Percentiles rank a stretch among this genome's conserved stretches.
These are phyloP conservation scores for Cytidiella melzeri DNA, from an alignment of 768 basidiomycete species.

Conservation along the genomic window DNA sequence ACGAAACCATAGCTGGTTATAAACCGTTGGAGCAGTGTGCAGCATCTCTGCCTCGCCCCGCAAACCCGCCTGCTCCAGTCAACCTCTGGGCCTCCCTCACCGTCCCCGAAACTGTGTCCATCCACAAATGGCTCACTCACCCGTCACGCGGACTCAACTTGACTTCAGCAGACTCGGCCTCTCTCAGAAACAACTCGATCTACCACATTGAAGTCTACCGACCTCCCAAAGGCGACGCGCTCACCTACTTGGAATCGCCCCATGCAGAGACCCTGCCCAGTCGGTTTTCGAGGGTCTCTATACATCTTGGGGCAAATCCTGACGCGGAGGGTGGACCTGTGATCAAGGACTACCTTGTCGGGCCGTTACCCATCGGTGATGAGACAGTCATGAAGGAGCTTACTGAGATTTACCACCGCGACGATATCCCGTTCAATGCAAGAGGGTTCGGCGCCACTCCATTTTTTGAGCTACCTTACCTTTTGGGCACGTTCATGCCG, in stretches of 20 bases:
- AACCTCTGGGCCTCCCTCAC: slow-evolving; percentile 52
- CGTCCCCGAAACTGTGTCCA: slow-evolving; percentile 34
- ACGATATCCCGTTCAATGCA: slow-evolving; percentile 50
- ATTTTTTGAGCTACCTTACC: slow-evolving; percentile 23
- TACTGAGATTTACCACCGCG: slow-evolving; percentile 46
- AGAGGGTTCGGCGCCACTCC: slow-evolving; percentile 29
- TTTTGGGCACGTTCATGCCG: slow-evolving; percentile 29
- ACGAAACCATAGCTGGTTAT: not conserved
- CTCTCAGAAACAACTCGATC: slow-evolving; percentile 42
- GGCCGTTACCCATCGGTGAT: slow-evolving; percentile 44
- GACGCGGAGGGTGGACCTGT: slow-evolving; percentile 26
- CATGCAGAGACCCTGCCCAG: slow-evolving; percentile 23
- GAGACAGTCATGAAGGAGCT: slow-evolving; percentile 36
- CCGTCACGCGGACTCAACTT: slow-evolving; percentile 42
- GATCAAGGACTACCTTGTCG: slow-evolving; percentile 52
- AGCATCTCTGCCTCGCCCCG: slow-evolving; percentile 25
- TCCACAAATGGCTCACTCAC: slow-evolving; percentile 41
- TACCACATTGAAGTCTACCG: slow-evolving; percentile 44
- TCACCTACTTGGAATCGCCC: slow-evolving; percentile 39
- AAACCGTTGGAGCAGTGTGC: slow-evolving; percentile 29
- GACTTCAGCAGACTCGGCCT: slow-evolving; percentile 29
- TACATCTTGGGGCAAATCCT: slow-evolving; percentile 40
- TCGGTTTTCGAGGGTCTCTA: slow-evolving; percentile 41
- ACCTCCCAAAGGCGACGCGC: slow-evolving; percentile 42
- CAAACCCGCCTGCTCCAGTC: slow-evolving; percentile 34